Evolutionary conservation across 768 basidiomycete species (phyloP).

Genomic region (Neoboletus magnificus): DNA sequence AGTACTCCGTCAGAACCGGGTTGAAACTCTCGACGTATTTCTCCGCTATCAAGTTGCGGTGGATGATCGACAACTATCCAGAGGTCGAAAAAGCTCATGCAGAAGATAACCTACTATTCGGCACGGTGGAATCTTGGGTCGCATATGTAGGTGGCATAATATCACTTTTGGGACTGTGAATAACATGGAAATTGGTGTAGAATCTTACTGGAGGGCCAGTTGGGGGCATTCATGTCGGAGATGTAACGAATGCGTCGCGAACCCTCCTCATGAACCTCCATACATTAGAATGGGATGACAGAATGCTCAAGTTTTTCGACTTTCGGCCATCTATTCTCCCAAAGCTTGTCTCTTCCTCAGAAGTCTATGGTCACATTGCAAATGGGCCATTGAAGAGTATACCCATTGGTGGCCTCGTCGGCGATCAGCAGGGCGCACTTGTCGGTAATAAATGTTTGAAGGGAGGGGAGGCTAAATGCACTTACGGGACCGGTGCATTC

Average conservation of each 20-base stretch:
- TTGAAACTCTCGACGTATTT: constrained; percentile 97
- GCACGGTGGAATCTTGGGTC: constrained; percentile 97
- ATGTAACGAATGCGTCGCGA: constrained; percentile 94
- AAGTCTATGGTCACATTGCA: constrained; percentile 82
- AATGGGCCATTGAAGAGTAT: constrained; percentile 67
- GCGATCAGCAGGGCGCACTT: constrained; percentile 97
- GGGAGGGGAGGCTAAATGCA: constrained; percentile 96
- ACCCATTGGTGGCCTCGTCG: constrained; percentile 88
- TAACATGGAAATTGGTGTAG: constrained; percentile 35
- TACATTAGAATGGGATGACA: constrained; percentile 79
- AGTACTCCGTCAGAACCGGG: constrained; percentile 59
- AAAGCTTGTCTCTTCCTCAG: constrained; percentile 83
- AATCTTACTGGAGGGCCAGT: constrained; percentile 79
- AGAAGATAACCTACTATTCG: constrained; percentile 79
- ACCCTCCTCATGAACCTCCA: constrained; percentile 86
- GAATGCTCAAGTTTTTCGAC: constrained; percentile 83
- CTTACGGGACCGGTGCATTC: constrained; percentile 97
- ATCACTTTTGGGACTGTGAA: not conserved
- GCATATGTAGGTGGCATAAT: constrained; percentile 60
- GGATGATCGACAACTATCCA: constrained; percentile 90
- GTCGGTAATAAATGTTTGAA: constrained; percentile 93
- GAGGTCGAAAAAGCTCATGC: constrained; percentile 78
- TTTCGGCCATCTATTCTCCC: constrained; percentile 78
- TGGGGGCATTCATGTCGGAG: constrained; percentile 76
- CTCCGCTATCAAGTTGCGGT: constrained; percentile 92